Evolutionary conservation across 148 eudicot genomes (phyloP).

Genomic region (Chenopodium quinoa): DNA sequence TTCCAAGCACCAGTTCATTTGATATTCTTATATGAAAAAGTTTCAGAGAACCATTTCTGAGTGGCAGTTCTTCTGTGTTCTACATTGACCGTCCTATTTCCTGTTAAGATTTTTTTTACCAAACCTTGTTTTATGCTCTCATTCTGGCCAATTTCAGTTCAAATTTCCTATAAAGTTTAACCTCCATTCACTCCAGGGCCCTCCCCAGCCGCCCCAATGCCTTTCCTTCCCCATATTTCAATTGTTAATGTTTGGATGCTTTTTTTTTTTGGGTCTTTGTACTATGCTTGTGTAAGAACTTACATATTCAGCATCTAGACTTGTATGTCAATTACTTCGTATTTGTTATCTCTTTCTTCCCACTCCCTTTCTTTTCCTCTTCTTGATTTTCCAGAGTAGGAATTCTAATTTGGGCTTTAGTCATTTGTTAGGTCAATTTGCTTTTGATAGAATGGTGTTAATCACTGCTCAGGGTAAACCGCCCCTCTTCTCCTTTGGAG

Average conservation of each 20-base stretch:
- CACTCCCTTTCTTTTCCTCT: neutral
- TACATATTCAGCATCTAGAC: neutral
- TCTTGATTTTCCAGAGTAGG: neutral
- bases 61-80: neutral
- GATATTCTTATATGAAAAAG: too few species aligned
- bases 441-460: constrained; percentile 34
- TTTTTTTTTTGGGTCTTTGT: neutral
- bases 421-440: constrained; percentile 17
- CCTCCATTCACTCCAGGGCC: neutral
- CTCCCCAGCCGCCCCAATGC: neutral
- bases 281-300: neutral
- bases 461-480: constrained; percentile 46
- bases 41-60: too few species aligned
- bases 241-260: neutral
- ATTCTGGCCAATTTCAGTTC: neutral
- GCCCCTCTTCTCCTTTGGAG: constrained; percentile 91
- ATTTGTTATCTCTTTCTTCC: neutral
- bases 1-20: too few species aligned
- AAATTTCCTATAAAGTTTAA: neutral
- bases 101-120: neutral
- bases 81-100: neutral
- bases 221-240: neutral
- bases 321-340: neutral
- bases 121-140: neutral
- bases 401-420: neutral